These are phyloP conservation scores for Neofusicoccum umdonicola DNA, from an alignment of 2,329 filamentous ascomycete genomes.

Conservation along the genomic window DNA sequence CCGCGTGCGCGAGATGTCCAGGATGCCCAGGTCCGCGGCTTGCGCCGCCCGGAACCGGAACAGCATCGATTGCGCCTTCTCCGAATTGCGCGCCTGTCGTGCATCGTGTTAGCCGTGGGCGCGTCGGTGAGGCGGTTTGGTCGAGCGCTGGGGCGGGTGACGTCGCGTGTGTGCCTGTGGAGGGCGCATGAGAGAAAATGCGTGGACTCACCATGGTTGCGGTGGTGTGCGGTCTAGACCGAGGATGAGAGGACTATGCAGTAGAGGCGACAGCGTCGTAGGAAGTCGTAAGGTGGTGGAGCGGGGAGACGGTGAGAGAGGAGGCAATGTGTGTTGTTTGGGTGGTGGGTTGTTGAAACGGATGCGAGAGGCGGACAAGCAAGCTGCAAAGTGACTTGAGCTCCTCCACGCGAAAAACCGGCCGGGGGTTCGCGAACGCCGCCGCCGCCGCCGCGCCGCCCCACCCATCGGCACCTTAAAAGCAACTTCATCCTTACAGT, in stretches of 20 bases:
- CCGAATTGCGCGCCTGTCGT: slow-evolving; percentile 85
- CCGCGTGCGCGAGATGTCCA: slow-evolving; percentile 85
- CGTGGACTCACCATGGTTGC: slow-evolving; percentile 13
- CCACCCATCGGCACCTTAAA: not conserved
- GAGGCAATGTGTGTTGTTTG: not conserved
- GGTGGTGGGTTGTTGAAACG: slow-evolving; percentile 11
- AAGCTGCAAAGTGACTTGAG: slow-evolving; percentile 14
- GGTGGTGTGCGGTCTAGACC: not conserved
- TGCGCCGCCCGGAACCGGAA: slow-evolving; percentile 98
- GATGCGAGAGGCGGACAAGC: not conserved
- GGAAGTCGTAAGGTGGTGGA: not conserved
- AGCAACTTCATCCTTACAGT: not conserved
- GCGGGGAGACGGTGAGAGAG: not conserved
- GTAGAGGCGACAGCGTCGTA: not conserved
- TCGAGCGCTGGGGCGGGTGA: not conserved
- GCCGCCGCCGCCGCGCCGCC: not conserved
- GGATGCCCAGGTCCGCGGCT: slow-evolving; percentile 91
- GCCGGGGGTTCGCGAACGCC: slow-evolving; percentile 10
- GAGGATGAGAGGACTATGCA: not conserved
- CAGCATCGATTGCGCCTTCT: slow-evolving; percentile 99
- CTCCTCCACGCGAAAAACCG: slow-evolving; percentile 17
- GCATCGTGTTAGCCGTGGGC: slow-evolving; percentile 20
- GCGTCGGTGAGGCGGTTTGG: not conserved
- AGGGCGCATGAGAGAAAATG: not conserved
- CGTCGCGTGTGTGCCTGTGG: not conserved